phyloP scores from a whole-genome alignment of 2,329 filamentous ascomycete genomes.

The Alternaria ethzedia region DNA sequence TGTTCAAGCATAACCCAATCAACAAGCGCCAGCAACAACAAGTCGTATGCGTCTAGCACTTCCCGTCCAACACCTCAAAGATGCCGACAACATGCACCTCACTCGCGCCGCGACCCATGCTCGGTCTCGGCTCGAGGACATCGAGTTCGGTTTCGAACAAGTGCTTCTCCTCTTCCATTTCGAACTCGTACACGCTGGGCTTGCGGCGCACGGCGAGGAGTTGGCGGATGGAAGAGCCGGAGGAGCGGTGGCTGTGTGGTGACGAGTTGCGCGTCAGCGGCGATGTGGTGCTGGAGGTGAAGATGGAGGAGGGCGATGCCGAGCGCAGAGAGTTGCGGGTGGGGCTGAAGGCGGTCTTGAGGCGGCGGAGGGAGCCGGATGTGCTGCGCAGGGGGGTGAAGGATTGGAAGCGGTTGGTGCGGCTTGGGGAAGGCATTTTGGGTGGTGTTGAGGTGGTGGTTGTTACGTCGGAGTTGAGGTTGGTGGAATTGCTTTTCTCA shows the following conservation, averaged over 20 bases:
- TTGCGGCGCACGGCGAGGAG: slow-evolving; percentile 43
- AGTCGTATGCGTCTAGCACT: slow-evolving; percentile 19
- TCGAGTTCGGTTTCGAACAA: slow-evolving; percentile 39
- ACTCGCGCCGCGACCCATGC: slow-evolving; percentile 10
- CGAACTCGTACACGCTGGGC: slow-evolving; percentile 42
- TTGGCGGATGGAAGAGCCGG: slow-evolving; percentile 35
- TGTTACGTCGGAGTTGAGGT: background rate
- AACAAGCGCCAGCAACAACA: background rate
- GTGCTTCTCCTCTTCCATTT: slow-evolving; percentile 45
- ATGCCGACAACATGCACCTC: slow-evolving; percentile 46
- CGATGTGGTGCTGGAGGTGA: slow-evolving; percentile 35
- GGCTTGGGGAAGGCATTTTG: slow-evolving; percentile 41
- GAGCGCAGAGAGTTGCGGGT: slow-evolving; percentile 37
- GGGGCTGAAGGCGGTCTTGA: slow-evolving; percentile 46
- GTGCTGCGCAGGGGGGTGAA: slow-evolving; percentile 44
- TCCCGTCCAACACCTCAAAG: slow-evolving; percentile 48
- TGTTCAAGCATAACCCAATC: slow-evolving; percentile 2
- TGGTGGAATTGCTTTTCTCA: slow-evolving; percentile 5
- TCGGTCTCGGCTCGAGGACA: slow-evolving; percentile 44
- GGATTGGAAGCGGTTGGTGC: slow-evolving; percentile 48
- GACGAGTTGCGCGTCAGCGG: slow-evolving; percentile 38
- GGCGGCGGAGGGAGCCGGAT: slow-evolving; percentile 37
- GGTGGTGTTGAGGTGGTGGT: slow-evolving; percentile 2
- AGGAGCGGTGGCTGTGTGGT: slow-evolving; percentile 38
- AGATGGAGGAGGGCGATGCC: slow-evolving; percentile 25